Percentiles rank a stretch among this genome's conserved stretches.
Conservation (phyloP, 495 filamentous ascomycete species). For the Talaromyces adpressus region DNA sequence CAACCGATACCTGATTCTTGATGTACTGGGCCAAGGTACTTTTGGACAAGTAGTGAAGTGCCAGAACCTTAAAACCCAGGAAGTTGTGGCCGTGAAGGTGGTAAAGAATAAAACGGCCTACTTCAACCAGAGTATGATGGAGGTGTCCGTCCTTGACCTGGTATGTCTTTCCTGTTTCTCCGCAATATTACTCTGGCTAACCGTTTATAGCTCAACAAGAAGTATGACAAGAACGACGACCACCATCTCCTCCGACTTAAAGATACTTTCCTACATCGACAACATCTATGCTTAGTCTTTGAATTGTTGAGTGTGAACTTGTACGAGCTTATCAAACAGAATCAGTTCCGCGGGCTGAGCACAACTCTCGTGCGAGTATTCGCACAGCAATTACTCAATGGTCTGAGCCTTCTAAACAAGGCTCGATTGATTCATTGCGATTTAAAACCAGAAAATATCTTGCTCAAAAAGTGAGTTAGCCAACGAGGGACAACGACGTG, state of each 20-base stretch:
- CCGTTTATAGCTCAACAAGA: conserved; percentile 77
- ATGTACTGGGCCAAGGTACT: conserved; percentile 95
- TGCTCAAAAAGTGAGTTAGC: conserved; percentile 78
- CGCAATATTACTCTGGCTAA: conserved; percentile 2
- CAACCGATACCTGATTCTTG: conserved; percentile 96
- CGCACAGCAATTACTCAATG: conserved; percentile 92
- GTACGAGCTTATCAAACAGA: conserved; percentile 99
- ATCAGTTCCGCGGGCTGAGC: conserved; percentile 96
- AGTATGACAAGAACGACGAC: conserved; percentile 98
- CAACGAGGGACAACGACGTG: background rate
- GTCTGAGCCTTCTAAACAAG: conserved; percentile 88
- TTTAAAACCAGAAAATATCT: conserved; percentile 96
- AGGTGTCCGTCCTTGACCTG: conserved; percentile 95
- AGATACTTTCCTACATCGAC: conserved; percentile 96
- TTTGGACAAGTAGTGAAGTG: conserved; percentile 99
- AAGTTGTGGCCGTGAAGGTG: conserved; percentile 98
- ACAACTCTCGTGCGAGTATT: conserved; percentile 97
- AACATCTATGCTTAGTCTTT: conserved; percentile 97
- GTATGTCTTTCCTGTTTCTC: conserved; percentile 40
- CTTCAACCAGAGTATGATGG: conserved; percentile 99
- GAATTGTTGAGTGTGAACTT: conserved; percentile 96
- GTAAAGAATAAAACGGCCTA: conserved; percentile 99
- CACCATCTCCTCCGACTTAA: conserved; percentile 94
- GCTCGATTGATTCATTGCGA: conserved; percentile 97
- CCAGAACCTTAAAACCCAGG: conserved; percentile 95